Evolutionary conservation across 2,329 filamentous ascomycete species (phyloP), one percentile per base, ranked within the genome.

Genomic region (Thelonectria blattea): DNA sequence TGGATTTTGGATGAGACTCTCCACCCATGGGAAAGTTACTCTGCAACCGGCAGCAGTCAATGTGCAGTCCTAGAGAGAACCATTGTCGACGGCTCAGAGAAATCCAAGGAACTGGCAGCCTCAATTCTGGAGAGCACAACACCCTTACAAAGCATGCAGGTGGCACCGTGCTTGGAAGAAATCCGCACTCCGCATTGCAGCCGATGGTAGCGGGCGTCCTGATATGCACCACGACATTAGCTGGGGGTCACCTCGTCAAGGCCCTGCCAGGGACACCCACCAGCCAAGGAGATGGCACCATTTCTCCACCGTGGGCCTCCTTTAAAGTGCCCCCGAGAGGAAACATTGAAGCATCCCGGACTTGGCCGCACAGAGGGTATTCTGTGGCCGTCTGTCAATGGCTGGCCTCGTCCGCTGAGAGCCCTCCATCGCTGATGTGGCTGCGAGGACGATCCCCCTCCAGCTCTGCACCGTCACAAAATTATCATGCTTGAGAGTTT

Each of bases 221-320:
- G 59, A 60, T 53, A 57, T 58, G 64, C 56, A 62, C 45, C 53
- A 32, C 56, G 61, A 51, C 58, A 59, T 62, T 67, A 63, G 65
- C 56, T 63, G 58, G 51, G 58, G 59, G 57, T 52, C 41, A 46
- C 27, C 50, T 63, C 61, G 56, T 64, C 56, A 67, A 68, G 65
- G 67, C 47, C 53, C 56, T 63, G 56, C 60, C 53, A 67, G 58
- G 60, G 59, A 63, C 55, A 62, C 39, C 59, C 59, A 66, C 56
- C 50, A 64, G 52, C 62, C 55, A 66, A 67, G 68, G 47, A 64
- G 54, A 71, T 70, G 68, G 68, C 68, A 70, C 68, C 68, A 70
- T 62, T 68, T 54, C 68, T 64, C 68, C 68, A 70, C 66, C 66
- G 61, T 67, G 68, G 66, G 48, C 65, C 67, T 64, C 45, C 54